Base-by-base conservation (phyloP, 495 filamentous ascomycete species). In the Xylaria longipes region DNA sequence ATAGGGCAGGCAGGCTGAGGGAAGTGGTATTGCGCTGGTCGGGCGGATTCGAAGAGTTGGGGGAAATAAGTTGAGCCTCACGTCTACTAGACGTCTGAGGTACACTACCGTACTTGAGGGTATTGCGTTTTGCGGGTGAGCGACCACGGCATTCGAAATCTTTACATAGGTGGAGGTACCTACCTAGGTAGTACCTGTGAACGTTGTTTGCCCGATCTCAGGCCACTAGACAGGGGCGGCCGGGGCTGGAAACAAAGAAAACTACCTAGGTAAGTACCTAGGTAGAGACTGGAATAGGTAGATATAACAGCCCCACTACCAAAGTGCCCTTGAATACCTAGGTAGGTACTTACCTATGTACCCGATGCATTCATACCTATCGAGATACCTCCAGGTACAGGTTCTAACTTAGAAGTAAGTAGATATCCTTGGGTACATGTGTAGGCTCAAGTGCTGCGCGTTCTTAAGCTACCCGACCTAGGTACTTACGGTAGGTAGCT, bases 51-150 rank as follows among this genome's bases (percentile, higher is more conserved):
- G 39, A 17, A 27, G 52, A 20, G 29, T 68, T 43, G 54, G 69
- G 69, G 46, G 62, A 37, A 60, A 52, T 52, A 71, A 33, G 61
- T 60, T 48, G 63, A 68, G 54, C 71, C 71, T 69, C 71, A 45
- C 48, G 37, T 35, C 33, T 43, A 41, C 20, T 17, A 33, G 17
- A 25, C 31, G n/a, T 60, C 43, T 9, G 46, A 50, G 46, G 46
- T 50, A 22, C 46, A 50, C n/a, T n/a, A n/a, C n/a, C n/a, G n/a
- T 37, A 35, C 54, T 35, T 58, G 27, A 58, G 54, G 54, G 54
- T 58, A n/a, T 35, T 35, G 17, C 41, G 31, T 22, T 39, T n/a
- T 61, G 58, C 58, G 9, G 33, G 17, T 35, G 31, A n/a, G 31
- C 54, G 54, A 58, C 54, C 35, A 61, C 17, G 17, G 31, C 58